Conservation (phyloP, 768 basidiomycete genomes). For the Leccinum broughii region DNA sequence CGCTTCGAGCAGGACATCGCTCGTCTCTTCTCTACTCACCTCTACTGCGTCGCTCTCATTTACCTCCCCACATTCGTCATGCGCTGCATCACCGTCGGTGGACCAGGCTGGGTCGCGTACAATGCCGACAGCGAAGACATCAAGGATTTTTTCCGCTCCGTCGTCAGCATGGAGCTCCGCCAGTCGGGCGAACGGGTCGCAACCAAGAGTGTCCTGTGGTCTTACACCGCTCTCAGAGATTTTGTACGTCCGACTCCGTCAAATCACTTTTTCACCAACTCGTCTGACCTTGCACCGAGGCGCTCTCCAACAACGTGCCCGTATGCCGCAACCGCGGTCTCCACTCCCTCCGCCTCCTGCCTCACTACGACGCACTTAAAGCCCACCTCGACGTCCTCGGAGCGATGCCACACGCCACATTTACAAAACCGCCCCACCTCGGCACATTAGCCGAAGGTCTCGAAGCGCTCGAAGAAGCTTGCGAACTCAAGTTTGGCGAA, state of each 20-base stretch:
- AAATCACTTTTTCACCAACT: neutral
- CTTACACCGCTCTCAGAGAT: slow-evolving; percentile 73
- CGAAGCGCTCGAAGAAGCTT: slow-evolving; percentile 64
- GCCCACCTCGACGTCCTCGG: slow-evolving; percentile 63
- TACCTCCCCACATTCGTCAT: slow-evolving; percentile 69
- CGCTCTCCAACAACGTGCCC: slow-evolving; percentile 66
- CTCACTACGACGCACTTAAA: slow-evolving; percentile 58
- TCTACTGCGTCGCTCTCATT: slow-evolving; percentile 63
- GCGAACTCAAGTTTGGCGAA: slow-evolving; percentile 53
- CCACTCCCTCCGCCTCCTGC: slow-evolving; percentile 65
- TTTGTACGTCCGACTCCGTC: slow-evolving; percentile 51
- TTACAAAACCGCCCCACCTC: slow-evolving; percentile 67
- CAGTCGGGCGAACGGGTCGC: slow-evolving; percentile 78
- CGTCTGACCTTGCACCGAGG: slow-evolving; percentile 37
- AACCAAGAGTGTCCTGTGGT: slow-evolving; percentile 79
- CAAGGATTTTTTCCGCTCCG: slow-evolving; percentile 71
- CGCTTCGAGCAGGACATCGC: slow-evolving; percentile 77
- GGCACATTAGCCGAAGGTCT: slow-evolving; percentile 58
- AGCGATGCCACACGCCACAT: slow-evolving; percentile 52
- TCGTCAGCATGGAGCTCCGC: slow-evolving; percentile 74
- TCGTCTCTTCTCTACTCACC: slow-evolving; percentile 68
- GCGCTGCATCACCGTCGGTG: slow-evolving; percentile 59
- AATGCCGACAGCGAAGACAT: slow-evolving; percentile 70
- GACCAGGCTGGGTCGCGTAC: slow-evolving; percentile 67
- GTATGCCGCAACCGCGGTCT: slow-evolving; percentile 66